Evolutionary conservation across 2,329 filamentous ascomycete genomes (phyloP), one percentile per base, ranked within the genome.

Genomic region (Pseudocercospora crystallina): DNA sequence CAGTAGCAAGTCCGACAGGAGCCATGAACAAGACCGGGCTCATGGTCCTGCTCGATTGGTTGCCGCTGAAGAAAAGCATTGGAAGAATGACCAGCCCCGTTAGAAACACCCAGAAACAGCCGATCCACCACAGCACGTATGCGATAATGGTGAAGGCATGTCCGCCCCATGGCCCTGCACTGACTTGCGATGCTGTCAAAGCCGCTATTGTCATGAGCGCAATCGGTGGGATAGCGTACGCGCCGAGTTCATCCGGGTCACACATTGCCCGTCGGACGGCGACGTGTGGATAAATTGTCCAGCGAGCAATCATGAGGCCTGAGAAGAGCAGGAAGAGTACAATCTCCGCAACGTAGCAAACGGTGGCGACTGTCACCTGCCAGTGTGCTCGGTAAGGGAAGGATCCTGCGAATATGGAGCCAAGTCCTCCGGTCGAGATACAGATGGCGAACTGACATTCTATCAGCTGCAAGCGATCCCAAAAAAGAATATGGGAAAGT

Each of bases 61-160:
- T 41, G 15, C 49, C 49, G 12, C 38, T 52, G 40, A 44, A 47
- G 30, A 55, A 52, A 1, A 55, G 36, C 8, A 35, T 33, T 5
- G 49, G 26, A n/a, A 58, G 32, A 12, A 52, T 53, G 10, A 58
- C 49, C 8, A 52, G 5, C 11, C 43, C 30, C 4, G 46, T 49
- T 2, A 42, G 8, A 15, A 49, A 46, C 13, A 47, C 39, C 55
- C 55, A 58, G n/a, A 31, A 30, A 9, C 43, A 20, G 8, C 54
- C 50, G 20, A 56, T 51, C 53, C 56, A 56, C 49, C 53, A 54
- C 8, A 56, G 40, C 5, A 52, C 50, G 36, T 56, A 58, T 3
- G 53, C 46, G 5, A 57, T 49, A 7, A 58, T n/a, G 2, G 53
- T 51, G 11, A 56, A 54, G 9, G 53, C 50, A 39, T 57, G 49